phyloP scores from a whole-genome alignment of 2,329 filamentous ascomycete species.

The Aspergillus uvarum region DNA sequence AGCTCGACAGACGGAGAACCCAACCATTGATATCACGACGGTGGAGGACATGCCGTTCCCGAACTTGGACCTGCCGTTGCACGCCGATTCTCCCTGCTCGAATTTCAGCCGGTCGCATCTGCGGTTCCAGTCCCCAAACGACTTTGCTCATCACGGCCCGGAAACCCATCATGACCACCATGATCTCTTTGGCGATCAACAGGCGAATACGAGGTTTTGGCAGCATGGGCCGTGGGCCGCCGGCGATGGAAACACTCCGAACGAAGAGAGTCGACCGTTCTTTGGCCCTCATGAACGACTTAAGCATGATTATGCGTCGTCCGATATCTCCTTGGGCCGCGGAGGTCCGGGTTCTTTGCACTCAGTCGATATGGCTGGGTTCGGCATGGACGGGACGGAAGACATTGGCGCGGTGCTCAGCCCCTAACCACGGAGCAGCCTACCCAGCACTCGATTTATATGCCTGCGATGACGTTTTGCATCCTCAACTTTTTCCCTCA shows the following conservation, averaged over 20 bases:
- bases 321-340: conserved; percentile 44
- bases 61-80: conserved; percentile 39
- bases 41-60: conserved; percentile 40
- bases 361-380: conserved; percentile 48
- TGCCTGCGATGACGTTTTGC: conserved; percentile 32
- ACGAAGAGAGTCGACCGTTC: conserved; percentile 44
- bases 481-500: conserved; percentile 8
- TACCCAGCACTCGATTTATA: conserved; percentile 18
- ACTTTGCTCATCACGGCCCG: conserved; percentile 39
- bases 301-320: conserved; percentile 46
- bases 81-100: conserved; percentile 45
- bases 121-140: conserved; percentile 44
- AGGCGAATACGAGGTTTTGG: conserved; percentile 47
- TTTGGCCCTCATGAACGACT: conserved; percentile 46
- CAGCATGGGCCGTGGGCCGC: conserved; percentile 45
- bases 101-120: conserved; percentile 45
- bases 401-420: conserved; percentile 39
- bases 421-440: conserved; percentile 28
- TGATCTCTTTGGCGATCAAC: conserved; percentile 47
- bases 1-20: conserved; percentile 42
- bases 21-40: conserved; percentile 44
- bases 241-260: conserved; percentile 44
- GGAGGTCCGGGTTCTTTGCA: conserved; percentile 46
- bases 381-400: conserved; percentile 41
- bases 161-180: conserved; percentile 42